These are phyloP conservation scores for Hydrangea macrophylla DNA, from an alignment of 148 eudicot genomes.

Conservation along the genomic window DNA sequence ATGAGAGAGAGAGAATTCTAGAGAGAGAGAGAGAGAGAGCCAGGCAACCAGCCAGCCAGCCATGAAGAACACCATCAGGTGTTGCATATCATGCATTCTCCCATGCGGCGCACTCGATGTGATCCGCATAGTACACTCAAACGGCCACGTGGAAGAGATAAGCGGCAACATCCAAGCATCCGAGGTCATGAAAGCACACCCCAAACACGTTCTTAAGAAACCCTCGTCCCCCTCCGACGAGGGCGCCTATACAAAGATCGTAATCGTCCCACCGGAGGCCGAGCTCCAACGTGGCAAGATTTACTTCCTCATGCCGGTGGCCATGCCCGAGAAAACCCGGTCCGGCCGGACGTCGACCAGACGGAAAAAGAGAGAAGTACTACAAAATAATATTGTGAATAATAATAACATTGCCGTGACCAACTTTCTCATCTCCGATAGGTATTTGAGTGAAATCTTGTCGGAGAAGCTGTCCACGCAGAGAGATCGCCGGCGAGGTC, in stretches of 20 bases:
- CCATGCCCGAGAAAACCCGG: slow-evolving; percentile 18
- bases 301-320: slow-evolving; percentile 68
- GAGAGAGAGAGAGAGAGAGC: slow-evolving; percentile 7
- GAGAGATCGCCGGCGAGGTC: slow-evolving; percentile 64
- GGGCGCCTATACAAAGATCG: slow-evolving; percentile 36
- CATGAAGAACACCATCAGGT: slow-evolving; percentile 58
- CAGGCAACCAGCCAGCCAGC: background rate
- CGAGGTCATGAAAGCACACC: slow-evolving; percentile 59
- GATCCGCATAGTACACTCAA: slow-evolving; percentile 77
- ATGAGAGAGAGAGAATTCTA: background rate
- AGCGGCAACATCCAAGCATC: slow-evolving; percentile 51
- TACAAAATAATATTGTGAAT: background rate
- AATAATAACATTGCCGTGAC: slow-evolving; percentile 8
- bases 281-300: slow-evolving; percentile 78
- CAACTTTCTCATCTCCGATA: slow-evolving; percentile 42
- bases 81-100: slow-evolving; percentile 89
- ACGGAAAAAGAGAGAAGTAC: slow-evolving; percentile 22
- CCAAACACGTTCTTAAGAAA: slow-evolving; percentile 66
- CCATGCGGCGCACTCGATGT: slow-evolving; percentile 91
- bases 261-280: slow-evolving; percentile 71
- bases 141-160: slow-evolving; percentile 78
- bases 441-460: slow-evolving; percentile 69
- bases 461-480: slow-evolving; percentile 64
- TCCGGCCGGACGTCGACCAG: slow-evolving; percentile 7
- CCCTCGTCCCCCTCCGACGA: slow-evolving; percentile 38